Evolutionary conservation across 139 green algal species (phyloP).

Genomic region (Ulvella scutata): DNA sequence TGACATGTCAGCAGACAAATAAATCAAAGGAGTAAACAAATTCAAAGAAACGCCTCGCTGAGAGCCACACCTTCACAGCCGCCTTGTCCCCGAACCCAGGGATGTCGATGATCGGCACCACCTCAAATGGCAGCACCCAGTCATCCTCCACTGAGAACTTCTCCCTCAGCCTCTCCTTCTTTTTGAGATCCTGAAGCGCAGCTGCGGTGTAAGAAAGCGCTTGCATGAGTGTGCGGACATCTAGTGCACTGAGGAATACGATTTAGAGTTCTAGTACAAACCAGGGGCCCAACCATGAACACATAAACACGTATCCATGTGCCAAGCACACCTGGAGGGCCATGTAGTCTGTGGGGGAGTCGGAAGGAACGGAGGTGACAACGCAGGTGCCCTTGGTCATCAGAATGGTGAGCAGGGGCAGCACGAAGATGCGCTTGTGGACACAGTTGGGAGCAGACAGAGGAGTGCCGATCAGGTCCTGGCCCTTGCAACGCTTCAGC

Average conservation of each 20-base stretch:
- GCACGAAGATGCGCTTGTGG: conserved; percentile 71
- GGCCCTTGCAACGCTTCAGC: conserved; percentile 29
- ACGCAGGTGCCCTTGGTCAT: conserved; percentile 96
- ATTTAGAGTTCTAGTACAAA: background rate
- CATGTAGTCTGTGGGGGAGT: conserved; percentile 93
- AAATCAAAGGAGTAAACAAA: no score
- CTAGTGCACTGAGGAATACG: background rate
- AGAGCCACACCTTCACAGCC: conserved; percentile 29
- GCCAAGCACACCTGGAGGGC: conserved; percentile 35
- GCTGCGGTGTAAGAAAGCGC: background rate
- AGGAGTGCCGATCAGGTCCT: conserved; percentile 83
- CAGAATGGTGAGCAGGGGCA: conserved; percentile 95
- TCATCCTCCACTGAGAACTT: conserved; percentile 89
- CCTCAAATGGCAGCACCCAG: conserved; percentile 89
- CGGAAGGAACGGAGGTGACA: conserved; percentile 88
- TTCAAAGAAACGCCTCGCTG: no score
- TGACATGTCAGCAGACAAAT: no score
- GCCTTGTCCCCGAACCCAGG: conserved; percentile 72
- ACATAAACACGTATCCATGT: background rate
- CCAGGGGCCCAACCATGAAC: background rate
- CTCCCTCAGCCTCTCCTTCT: conserved; percentile 82
- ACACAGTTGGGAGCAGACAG: conserved; percentile 48
- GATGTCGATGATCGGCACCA: conserved; percentile 95
- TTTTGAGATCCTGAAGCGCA: conserved; percentile 71
- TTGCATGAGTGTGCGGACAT: background rate